Base-by-base conservation (phyloP, 176 grass and related monocot genomes). In the Ensete ventricosum region DNA sequence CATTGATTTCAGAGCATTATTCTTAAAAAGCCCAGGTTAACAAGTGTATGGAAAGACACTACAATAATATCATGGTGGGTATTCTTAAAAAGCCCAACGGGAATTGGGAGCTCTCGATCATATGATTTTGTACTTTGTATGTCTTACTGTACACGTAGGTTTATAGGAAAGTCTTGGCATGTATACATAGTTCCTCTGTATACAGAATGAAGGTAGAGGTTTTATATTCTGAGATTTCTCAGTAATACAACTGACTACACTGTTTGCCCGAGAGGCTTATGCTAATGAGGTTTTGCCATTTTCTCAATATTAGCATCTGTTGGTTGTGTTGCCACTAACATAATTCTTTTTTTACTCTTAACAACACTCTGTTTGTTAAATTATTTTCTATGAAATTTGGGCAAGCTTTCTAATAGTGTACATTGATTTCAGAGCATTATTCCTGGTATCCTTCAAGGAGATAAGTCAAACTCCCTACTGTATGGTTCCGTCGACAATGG, bases 401-500 rank as follows among this genome's bases (percentile, higher is more conserved):
- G 34, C 34, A 43, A 43, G 34, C 5, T 43, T 43, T 43, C 3
- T 43, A 43, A 43, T 43, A 43, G 34, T 43, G 34, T 43, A 43
- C 34, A 43, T 43, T 52, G 62, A 66, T 72, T 70, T 64, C 83
- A 99, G 95, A 99, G 91, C 72, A 94, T 99, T 75, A 99, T 99
- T 82, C 95, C 95, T 82, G 95, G 95, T 68, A 99, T 99, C 76
- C 87, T 99, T 80, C 95, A 99, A 99, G 95, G 95, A 73, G 95
- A 99, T 72, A 99, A 99, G 73, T 99, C 95, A 0, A 84, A 99
- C 77, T 99, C 95, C 34, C 95, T 99, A 71, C 70, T 94, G 50
- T 99, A 99, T 72, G 95, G 95, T 71, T 99, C 95, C 43, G 95
- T 99, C 67, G 95, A 99, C 78, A 99, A 99, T 79, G 95, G 95